Conservation (phyloP, 1,139 yeast genomes). For the Zygosaccharomyces pseudobailii region DNA sequence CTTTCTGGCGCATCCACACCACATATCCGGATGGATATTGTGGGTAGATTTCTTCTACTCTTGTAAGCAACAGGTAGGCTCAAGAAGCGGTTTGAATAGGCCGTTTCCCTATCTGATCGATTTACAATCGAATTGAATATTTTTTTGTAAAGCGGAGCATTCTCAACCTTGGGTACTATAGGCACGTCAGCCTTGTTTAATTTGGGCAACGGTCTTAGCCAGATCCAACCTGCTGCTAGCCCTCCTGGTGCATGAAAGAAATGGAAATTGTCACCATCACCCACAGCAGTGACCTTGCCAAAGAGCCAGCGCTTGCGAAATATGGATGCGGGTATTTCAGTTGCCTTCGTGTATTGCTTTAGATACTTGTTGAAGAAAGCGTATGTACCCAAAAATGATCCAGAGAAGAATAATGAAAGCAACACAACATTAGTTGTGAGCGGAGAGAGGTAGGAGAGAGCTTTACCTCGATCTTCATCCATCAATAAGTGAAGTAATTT, state of each 20-base stretch:
- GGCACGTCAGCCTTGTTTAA: constrained; percentile 12
- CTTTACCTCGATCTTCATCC: constrained; percentile 7
- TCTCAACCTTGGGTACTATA: not conserved
- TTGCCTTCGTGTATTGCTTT: constrained; percentile 38
- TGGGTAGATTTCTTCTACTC: constrained; percentile 47
- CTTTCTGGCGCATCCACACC: constrained; percentile 99
- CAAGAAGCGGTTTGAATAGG: constrained; percentile 33
- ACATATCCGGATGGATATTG: constrained; percentile 63
- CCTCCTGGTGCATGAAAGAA: constrained; percentile 96
- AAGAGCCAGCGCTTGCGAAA: constrained; percentile 47
- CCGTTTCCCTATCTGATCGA: constrained; percentile 7
- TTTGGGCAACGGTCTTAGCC: constrained; percentile 59
- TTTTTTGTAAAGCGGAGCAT: constrained; percentile 6
- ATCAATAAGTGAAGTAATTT: not conserved
- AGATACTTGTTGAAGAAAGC: constrained; percentile 37
- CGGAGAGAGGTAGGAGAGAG: constrained; percentile 2
- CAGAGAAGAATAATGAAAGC: constrained; percentile 33
- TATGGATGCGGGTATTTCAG: constrained; percentile 39
- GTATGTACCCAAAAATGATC: constrained; percentile 36
- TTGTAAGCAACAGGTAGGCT: constrained; percentile 38
- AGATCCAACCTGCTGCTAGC: constrained; percentile 82
- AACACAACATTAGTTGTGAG: constrained; percentile 21
- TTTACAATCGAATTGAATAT: not conserved
- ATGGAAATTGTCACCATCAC: constrained; percentile 95
- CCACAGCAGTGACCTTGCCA: constrained; percentile 87